Base-by-base conservation (phyloP, 768 basidiomycete species). In the Tylopilus balloui region DNA sequence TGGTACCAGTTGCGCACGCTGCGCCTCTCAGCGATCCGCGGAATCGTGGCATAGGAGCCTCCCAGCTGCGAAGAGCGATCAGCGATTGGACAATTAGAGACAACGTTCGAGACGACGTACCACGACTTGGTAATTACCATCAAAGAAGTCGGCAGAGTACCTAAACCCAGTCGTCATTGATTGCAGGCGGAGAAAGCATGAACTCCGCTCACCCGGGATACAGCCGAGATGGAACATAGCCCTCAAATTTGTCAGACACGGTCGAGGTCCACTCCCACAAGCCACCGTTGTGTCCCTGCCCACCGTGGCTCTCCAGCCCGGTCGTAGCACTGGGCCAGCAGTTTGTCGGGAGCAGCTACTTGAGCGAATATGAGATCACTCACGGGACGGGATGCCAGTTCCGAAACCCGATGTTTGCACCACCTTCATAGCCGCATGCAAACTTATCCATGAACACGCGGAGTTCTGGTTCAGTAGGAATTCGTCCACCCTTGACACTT, bases 201-300 rank as follows among this genome's bases (percentile, higher is more conserved):
- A 3, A 27, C 4, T 29, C 28, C 35, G 53, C 71, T 53, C 71
- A 93, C 74, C 92, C 96, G 21, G 96, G 96, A 65, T 98, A 99
- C 42, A 95, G 61, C 29, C 67, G 67, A 1, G 89, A 92, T 9
- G 83, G 74, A 38, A 74, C 74, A 63, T 86, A 99, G 0, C 91
- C 93, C 2, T 90, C 83, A 52, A 80, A 74, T 23, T 71, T 73
- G 19, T 82, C 84, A 38, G 94, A 78, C 24, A 76, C 56, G 14
- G 92, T 93, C 17, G 86, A 86, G 0, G 95, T 96, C 94, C 94
- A 98, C 72, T 97, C 93, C 93, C 95, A 99, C 14, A 96, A 86
- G 6, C 96, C 96, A 7, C 96, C 96, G 56, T 99, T 97, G 53
- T 83, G 80, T 11, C 89, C 87, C 64, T 72, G 78, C 3, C 81